Conservation (phyloP, 2,329 filamentous ascomycete genomes). For the Plenodomus biglobosus region DNA sequence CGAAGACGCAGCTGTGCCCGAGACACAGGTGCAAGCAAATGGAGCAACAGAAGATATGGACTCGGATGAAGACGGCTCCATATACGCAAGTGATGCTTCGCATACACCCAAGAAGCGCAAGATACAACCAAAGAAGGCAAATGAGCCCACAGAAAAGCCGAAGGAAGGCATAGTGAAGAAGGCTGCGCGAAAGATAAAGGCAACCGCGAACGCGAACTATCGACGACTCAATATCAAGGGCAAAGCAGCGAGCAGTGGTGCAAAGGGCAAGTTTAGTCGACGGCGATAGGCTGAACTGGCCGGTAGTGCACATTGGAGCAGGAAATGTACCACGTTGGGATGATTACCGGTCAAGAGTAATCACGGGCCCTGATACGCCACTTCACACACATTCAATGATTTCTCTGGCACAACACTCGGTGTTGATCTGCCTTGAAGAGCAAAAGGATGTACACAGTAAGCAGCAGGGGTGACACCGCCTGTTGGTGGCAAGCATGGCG, state of each 20-base stretch:
- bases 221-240: conserved; percentile 55
- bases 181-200: conserved; percentile 49
- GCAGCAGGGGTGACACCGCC: conserved; percentile 4
- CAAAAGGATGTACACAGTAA: conserved; percentile 2
- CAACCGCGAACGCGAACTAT: conserved; percentile 52
- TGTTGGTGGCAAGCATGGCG: conserved; percentile 2
- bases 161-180: conserved; percentile 41
- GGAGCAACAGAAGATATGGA: conserved; percentile 40
- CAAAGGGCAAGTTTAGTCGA: conserved; percentile 46
- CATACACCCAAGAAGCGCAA: conserved; percentile 36
- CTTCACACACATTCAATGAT: neutral
- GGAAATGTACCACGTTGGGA: neutral
- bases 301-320: neutral
- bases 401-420: neutral
- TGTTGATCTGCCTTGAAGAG: neutral
- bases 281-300: conserved; percentile 19
- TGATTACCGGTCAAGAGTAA: neutral
- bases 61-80: conserved; percentile 43
- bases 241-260: conserved; percentile 44
- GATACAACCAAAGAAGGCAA: conserved; percentile 17
- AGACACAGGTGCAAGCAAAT: conserved; percentile 31
- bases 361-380: neutral
- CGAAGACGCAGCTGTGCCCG: conserved; percentile 46
- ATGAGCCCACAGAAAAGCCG: conserved; percentile 12
- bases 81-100: conserved; percentile 47